Conservation (phyloP, 2,329 filamentous ascomycete species). For the Proliferodiscus dingleyae region DNA sequence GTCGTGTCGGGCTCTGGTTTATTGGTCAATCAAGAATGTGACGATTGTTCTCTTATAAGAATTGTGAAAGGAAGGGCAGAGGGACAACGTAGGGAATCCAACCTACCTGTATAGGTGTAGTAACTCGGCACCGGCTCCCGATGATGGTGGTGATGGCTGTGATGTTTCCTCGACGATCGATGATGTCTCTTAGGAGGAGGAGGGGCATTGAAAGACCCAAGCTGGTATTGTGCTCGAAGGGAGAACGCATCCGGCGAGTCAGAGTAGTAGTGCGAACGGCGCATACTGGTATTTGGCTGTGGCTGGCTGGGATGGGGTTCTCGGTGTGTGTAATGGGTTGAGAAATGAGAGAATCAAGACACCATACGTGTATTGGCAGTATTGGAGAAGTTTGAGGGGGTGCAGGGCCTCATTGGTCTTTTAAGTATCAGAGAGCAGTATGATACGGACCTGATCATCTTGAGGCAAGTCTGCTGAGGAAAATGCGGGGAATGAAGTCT, state of each 20-base stretch:
- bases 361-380: conserved; percentile 1
- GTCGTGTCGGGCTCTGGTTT: too few species aligned
- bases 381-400: neutral
- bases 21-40: too few species aligned
- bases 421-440: neutral
- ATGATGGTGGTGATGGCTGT: neutral
- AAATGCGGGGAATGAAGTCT: neutral
- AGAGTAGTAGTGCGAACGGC: neutral
- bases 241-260: neutral
- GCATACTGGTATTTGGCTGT: neutral
- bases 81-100: neutral
- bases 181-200: neutral
- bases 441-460: neutral
- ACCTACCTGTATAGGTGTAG: neutral
- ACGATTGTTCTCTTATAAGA: too few species aligned
- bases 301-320: neutral
- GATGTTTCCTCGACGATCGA: neutral
- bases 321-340: neutral
- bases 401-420: neutral
- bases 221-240: neutral
- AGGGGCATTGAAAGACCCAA: neutral
- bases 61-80: neutral
- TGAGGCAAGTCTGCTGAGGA: neutral
- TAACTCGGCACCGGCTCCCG: neutral
- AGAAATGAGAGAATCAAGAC: neutral